Conservation (phyloP, 208 protist species). For the Trypanosomatidae sp. region DNA sequence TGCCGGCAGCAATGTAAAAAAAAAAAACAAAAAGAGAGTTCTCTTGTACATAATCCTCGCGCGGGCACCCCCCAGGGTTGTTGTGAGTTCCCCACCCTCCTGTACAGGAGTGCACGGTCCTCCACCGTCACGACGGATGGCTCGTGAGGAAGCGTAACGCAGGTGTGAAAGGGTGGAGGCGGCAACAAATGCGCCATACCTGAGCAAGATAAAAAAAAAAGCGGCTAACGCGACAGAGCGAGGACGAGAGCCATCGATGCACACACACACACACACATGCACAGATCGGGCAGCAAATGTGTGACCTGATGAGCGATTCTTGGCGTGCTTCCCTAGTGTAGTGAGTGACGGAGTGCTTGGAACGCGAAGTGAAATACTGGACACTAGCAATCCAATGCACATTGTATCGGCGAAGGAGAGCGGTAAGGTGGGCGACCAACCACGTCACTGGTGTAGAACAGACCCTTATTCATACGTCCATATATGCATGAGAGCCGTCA, state of each 20-base stretch:
- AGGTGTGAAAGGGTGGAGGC: neutral
- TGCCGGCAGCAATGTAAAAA: neutral
- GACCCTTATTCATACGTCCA: neutral
- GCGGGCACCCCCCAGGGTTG: neutral
- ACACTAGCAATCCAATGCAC: neutral
- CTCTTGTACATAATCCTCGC: neutral
- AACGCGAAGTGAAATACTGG: neutral
- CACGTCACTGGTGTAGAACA: neutral
- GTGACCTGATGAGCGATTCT: neutral
- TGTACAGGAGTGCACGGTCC: neutral
- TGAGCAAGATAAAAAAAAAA: neutral
- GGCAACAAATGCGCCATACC: neutral
- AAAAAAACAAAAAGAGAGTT: neutral
- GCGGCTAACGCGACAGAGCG: neutral
- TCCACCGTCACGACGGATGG: neutral
- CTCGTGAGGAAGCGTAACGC: neutral
- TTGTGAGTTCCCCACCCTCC: neutral
- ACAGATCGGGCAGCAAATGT: neutral
- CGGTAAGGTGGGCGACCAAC: neutral
- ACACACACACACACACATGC: neutral
- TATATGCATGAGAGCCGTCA: neutral
- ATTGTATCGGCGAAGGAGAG: neutral
- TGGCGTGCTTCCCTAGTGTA: neutral
- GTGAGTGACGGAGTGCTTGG: neutral
- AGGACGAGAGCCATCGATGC: neutral